phyloP scores from a whole-genome alignment of 106 monocot genomes.

The Hemerocallis citrina region DNA sequence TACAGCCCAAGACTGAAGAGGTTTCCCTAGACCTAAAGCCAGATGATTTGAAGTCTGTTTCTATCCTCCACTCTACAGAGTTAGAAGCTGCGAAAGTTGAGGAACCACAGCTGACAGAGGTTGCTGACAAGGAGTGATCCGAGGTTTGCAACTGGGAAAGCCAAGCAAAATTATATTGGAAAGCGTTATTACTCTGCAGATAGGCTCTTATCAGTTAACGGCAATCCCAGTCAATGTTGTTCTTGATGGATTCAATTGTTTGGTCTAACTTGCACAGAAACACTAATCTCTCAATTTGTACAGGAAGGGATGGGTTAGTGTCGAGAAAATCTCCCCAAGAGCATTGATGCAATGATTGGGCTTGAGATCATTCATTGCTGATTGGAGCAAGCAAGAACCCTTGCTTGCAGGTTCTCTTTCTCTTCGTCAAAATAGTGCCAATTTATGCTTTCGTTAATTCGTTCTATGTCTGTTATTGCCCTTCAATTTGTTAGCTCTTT shows the following conservation, averaged over 20 bases:
- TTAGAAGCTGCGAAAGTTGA: neutral
- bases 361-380: neutral
- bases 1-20: conserved; percentile 33
- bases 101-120: neutral
- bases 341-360: conserved; percentile 4
- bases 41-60: conserved; percentile 9
- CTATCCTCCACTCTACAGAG: conserved; percentile 9
- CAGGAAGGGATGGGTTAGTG: neutral
- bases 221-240: neutral
- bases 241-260: neutral
- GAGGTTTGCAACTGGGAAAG: neutral
- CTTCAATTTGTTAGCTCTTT: neutral
- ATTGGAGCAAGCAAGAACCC: neutral
- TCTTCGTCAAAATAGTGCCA: neutral
- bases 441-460: neutral
- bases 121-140: neutral
- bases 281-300: conserved; percentile 7
- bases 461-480: neutral
- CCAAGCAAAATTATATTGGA: neutral
- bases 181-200: neutral
- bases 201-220: neutral
- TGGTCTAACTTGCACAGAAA: neutral
- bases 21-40: conserved; percentile 4
- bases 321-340: neutral
- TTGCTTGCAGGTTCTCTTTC: neutral